Evolutionary conservation across 306 rosid species (phyloP), one percentile per base, ranked within the genome.

Genomic region (Acacia confusa): DNA sequence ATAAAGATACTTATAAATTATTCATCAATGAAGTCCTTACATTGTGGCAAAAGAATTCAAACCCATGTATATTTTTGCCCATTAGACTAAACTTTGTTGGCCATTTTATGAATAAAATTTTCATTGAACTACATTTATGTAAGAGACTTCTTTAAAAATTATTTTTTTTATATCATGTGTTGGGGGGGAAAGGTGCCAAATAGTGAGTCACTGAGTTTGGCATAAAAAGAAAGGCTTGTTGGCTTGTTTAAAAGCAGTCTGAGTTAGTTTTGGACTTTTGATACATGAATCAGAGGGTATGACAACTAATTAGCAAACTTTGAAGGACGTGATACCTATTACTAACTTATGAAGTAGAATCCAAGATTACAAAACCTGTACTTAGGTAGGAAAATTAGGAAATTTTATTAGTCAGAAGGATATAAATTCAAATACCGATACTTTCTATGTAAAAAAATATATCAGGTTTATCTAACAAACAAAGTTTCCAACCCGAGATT

Each of bases 321-420:
- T 32, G 52, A 17, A 34, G 17, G 44, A 15, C 72, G 34, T 73
- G 78, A 25, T 14, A 6, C 12, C 25, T 16, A 60, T 24, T 30
- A 30, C 3, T 50, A 24, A 58, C 28, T 66, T 48, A 61, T 47
- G 34, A 45, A 76, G 67, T 81, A 82, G 87, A 85, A 85, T 81
- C 79, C 82, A 65, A 52, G 4, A 32, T 43, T 65, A 72, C 27
- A 65, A 36, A 24, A 60, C 82, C 43, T 15, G 10, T 0, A 67
- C 25, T 53, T 72, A 45, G 80, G 2, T 30, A 30, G 34, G 34
- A 30, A 30, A 30, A n/a, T n/a, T n/a, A n/a, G n/a, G n/a, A 30
- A 36, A 36, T 36, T 34, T 36, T 6, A 36, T 36, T 0, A 5
- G 6, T 6, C 6, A 36, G 7, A 36, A 36, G 40, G 8, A 36